Percentiles rank a stretch among this genome's conserved stretches.
These are phyloP conservation scores for Salisapilia sapeloensis DNA, from an alignment of 352 stramenopile species.

Conservation along the genomic window DNA sequence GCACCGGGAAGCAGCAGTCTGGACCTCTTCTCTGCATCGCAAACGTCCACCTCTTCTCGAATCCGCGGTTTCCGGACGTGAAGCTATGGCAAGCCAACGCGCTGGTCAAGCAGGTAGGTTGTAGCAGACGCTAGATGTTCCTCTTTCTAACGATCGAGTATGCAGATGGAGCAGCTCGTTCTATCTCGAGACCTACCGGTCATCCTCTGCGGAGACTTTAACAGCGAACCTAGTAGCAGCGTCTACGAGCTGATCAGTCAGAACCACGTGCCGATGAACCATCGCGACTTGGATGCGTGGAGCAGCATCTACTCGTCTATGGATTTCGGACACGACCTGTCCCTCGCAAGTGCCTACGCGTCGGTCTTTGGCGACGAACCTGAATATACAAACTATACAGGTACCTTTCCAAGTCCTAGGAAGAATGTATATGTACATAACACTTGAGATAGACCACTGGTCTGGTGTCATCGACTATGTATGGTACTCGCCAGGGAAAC, in stretches of 20 bases:
- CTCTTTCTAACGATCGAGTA: not conserved
- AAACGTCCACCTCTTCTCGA: constrained; percentile 98
- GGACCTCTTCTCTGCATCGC: constrained; percentile 83
- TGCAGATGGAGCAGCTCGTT: constrained; percentile 55
- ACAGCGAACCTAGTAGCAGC: constrained; percentile 90
- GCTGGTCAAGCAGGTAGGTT: constrained; percentile 62
- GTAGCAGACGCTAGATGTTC: not conserved
- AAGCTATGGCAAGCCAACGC: constrained; percentile 96
- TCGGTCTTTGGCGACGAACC: constrained; percentile 93
- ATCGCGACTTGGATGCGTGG: constrained; percentile 87
- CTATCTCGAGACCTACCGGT: constrained; percentile 78
- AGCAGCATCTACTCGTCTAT: constrained; percentile 57
- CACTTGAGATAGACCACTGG: constrained; percentile 64
- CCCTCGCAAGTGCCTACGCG: constrained; percentile 90
- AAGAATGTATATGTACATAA: not conserved
- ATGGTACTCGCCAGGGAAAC: constrained; percentile 90
- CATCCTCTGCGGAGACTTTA: constrained; percentile 98
- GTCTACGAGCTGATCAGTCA: constrained; percentile 95
- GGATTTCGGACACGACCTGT: constrained; percentile 85
- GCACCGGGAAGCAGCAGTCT: constrained; percentile 9
- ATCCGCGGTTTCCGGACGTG: constrained; percentile 97
- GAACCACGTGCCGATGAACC: constrained; percentile 70
- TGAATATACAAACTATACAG: constrained; percentile 97
- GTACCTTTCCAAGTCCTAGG: constrained; percentile 7
- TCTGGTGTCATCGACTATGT: constrained; percentile 96